phyloP scores from a whole-genome alignment of 2,329 filamentous ascomycete species.

The Aspergillus carbonarius region DNA sequence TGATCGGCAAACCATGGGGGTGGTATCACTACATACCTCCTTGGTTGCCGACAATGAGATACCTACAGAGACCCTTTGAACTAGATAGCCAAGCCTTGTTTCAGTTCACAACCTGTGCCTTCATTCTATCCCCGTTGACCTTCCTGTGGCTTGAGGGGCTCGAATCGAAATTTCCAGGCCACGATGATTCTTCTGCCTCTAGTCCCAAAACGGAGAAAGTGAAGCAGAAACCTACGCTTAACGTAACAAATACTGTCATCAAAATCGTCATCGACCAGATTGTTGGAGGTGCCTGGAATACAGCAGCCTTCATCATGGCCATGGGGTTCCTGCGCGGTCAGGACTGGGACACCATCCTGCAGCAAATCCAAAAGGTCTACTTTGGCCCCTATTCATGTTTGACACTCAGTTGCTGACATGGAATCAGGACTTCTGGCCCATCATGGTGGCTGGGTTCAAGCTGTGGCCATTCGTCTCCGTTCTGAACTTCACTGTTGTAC shows the following conservation, averaged over 20 bases:
- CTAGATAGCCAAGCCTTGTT: slow-evolving; percentile 52
- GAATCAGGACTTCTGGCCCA: slow-evolving; percentile 35
- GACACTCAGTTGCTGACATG: slow-evolving; percentile 1
- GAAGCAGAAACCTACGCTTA: slow-evolving; percentile 22
- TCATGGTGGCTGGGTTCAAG: slow-evolving; percentile 40
- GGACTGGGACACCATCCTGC: slow-evolving; percentile 30
- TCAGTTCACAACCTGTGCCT: slow-evolving; percentile 55
- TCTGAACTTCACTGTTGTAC: slow-evolving; percentile 40
- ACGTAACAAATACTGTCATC: slow-evolving; percentile 40
- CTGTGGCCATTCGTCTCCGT: slow-evolving; percentile 43
- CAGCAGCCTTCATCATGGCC: slow-evolving; percentile 55
- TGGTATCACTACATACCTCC: background rate
- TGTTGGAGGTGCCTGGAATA: slow-evolving; percentile 57
- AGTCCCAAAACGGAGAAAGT: slow-evolving; percentile 17
- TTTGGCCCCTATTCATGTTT: background rate
- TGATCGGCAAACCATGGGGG: background rate
- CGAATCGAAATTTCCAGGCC: slow-evolving; percentile 55
- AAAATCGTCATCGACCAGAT: slow-evolving; percentile 62
- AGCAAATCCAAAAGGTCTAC: slow-evolving; percentile 36
- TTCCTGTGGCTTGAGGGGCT: slow-evolving; percentile 60
- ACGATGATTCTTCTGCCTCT: slow-evolving; percentile 5
- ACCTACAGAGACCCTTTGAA: slow-evolving; percentile 40
- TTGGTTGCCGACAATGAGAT: background rate
- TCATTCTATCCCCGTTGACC: slow-evolving; percentile 58
- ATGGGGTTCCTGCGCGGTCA: slow-evolving; percentile 51